Base-by-base conservation (phyloP, 352 stramenopile species). In the Thalassiosira pacifica region DNA sequence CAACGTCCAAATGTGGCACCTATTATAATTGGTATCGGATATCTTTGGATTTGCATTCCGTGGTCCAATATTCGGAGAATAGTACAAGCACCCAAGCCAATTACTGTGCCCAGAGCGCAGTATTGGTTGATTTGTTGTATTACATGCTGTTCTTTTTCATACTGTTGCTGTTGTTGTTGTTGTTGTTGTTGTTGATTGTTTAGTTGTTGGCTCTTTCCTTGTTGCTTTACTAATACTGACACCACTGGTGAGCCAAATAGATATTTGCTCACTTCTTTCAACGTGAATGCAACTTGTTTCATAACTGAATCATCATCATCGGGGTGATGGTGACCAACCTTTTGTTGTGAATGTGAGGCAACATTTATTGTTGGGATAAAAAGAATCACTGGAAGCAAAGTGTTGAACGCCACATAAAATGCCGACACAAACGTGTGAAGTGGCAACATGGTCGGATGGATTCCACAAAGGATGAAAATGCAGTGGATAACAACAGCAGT, bases 31-130 rank as follows among this genome's bases (percentile, higher is more conserved):
- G 87, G 87, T 18, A 91, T 45, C 8, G 89, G 89, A 83, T 87
- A 91, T 70, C 89, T 75, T 75, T 92, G 87, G 13, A 90, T 85
- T 80, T 93, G 90, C 40, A 85, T 79, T 32, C 87, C 90, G 63
- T 86, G 78, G 76, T 93, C 87, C 22, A 93, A 64, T 16, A 93
- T 76, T 9, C 67, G 53, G n/a, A 93, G 60, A 19, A 93, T 82
- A 19, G 70, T 29, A 59, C 22, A 73, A 9, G 22, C 13, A 18
- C 61, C 45, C 42, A 88, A 77, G 26, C 82, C 82, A 68, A 85
- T 60, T 1, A 79, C 68, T 24, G 52, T 74, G 24, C 76, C 76
- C 22, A 79, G 55, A 11, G 74, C 68, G 3, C 65, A 34, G 8
- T n/a, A 72, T 59, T 76, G 72, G 40, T 88, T 59, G 19, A 86